Conservation (phyloP, 306 rosid species). For the Prunus davidiana region DNA sequence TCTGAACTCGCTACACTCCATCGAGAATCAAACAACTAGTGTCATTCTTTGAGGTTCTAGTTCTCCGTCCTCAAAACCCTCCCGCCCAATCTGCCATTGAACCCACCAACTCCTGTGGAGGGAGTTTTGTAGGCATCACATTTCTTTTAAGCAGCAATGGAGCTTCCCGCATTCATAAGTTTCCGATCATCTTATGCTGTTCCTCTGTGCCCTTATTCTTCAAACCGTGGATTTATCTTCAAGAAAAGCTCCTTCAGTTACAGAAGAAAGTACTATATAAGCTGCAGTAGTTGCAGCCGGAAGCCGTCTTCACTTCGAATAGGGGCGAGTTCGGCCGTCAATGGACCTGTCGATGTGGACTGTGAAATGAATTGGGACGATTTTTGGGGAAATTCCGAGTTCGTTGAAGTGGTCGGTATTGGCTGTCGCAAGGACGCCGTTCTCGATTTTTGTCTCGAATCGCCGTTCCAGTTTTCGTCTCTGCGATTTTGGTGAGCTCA, state of each 20-base stretch:
- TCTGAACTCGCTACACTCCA: neutral
- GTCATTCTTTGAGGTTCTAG: neutral
- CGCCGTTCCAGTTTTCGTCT: slow-evolving; percentile 55
- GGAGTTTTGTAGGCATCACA: neutral
- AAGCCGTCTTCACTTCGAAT: slow-evolving; percentile 30
- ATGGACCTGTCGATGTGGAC: slow-evolving; percentile 29
- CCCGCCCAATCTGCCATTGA: slow-evolving; percentile 6
- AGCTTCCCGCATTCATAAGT: slow-evolving; percentile 38
- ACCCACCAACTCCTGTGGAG: neutral
- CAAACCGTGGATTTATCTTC: slow-evolving; percentile 31
- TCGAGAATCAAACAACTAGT: neutral
- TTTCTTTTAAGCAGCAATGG: slow-evolving; percentile 28
- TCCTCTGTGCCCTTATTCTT: slow-evolving; percentile 28
- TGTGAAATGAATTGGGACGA: slow-evolving; percentile 25
- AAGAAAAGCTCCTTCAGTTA: slow-evolving; percentile 20
- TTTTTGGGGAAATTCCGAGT: slow-evolving; percentile 44
- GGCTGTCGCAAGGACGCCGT: slow-evolving; percentile 90
- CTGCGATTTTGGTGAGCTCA: slow-evolving; percentile 61
- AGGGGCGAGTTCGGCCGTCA: slow-evolving; percentile 31
- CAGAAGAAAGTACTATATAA: slow-evolving; percentile 16
- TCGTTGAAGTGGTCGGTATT: slow-evolving; percentile 71
- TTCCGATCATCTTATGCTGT: slow-evolving; percentile 36
- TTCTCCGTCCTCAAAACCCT: neutral
- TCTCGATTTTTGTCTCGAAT: slow-evolving; percentile 67
- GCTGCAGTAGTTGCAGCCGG: slow-evolving; percentile 13